phyloP scores from a whole-genome alignment of 2,329 filamentous ascomycete species.

The Domatiomyces catenatus region DNA sequence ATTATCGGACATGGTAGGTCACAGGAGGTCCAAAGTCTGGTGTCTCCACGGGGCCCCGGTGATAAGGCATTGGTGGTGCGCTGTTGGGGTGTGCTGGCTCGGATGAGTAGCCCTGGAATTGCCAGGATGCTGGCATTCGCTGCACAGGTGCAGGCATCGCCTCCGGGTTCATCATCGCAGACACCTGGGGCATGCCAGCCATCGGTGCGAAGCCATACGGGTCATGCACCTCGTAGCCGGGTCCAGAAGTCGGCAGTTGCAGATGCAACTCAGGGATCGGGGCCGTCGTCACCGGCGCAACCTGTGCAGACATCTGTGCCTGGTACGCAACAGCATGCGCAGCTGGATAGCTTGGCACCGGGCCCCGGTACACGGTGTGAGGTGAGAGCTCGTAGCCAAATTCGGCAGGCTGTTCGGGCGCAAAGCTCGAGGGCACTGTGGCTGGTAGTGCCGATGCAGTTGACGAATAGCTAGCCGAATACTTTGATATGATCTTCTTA shows the following conservation, averaged over 20 bases:
- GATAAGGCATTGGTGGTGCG: constrained; percentile 13
- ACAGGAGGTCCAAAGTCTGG: constrained; percentile 10
- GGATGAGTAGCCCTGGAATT: constrained; percentile 22
- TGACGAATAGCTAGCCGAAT: constrained; percentile 58
- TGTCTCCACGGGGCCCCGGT: constrained; percentile 8
- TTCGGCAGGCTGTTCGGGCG: constrained; percentile 19
- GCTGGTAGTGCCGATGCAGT: constrained; percentile 37
- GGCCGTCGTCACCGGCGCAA: constrained; percentile 8
- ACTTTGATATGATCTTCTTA: constrained; percentile 98
- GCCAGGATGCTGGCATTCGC: constrained; percentile 23
- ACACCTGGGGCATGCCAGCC: constrained; percentile 8
- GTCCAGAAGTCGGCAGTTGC: constrained; percentile 10
- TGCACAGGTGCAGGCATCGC: constrained; percentile 21
- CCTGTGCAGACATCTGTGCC: constrained; percentile 6
- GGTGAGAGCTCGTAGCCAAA: constrained; percentile 33
- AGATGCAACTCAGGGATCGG: constrained; percentile 13
- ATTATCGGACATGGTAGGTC: constrained; percentile 10
- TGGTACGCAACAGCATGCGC: constrained; percentile 1
- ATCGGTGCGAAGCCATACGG: constrained; percentile 11
- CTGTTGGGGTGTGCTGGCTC: constrained; percentile 18
- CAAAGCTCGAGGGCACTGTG: constrained; percentile 24
- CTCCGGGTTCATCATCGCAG: constrained; percentile 9
- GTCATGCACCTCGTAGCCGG: constrained; percentile 9
- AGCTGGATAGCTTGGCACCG: neutral
- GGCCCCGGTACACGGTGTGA: neutral